Conservation (phyloP, 2,329 filamentous ascomycete species). For the Phaeomoniella chlamydospora region DNA sequence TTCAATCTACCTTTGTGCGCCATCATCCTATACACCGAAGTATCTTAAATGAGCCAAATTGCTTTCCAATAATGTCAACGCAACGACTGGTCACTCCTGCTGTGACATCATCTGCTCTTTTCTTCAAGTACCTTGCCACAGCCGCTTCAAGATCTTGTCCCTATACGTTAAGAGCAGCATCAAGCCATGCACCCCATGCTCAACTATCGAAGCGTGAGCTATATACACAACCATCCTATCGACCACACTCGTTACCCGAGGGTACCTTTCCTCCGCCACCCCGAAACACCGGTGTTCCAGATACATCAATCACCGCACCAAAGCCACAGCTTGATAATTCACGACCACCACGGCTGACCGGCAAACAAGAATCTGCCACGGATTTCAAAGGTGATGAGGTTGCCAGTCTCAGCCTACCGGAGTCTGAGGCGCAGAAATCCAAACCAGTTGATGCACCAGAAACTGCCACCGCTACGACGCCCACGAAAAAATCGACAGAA, state of each 20-base stretch:
- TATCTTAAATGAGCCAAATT: too few species aligned
- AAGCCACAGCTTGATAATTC: conserved; percentile 32
- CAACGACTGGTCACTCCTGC: conserved; percentile 10
- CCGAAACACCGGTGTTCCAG: conserved; percentile 41
- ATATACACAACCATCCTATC: conserved; percentile 44
- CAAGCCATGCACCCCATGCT: conserved; percentile 24
- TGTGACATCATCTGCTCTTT: conserved; percentile 32
- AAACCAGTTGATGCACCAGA: conserved; percentile 27
- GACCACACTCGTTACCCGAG: conserved; percentile 42
- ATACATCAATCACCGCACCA: conserved; percentile 45
- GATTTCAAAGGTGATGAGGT: conserved; percentile 13
- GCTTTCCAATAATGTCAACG: conserved; percentile 1
- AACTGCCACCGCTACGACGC: conserved; percentile 16
- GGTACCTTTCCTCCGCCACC: conserved; percentile 40
- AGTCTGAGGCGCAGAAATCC: conserved; percentile 54
- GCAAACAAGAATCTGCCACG: conserved; percentile 16
- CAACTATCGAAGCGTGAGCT: conserved; percentile 45
- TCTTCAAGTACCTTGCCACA: conserved; percentile 22
- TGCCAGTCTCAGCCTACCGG: conserved; percentile 35
- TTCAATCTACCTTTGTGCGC: too few species aligned
- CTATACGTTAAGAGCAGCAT: conserved; percentile 30
- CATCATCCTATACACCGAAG: too few species aligned
- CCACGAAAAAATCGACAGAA: conserved; percentile 24
- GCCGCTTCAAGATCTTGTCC: conserved; percentile 23
- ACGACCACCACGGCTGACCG: conserved; percentile 26